Evolutionary conservation across 495 filamentous ascomycete genomes (phyloP), one percentile per base, ranked within the genome.

Genomic region (Letharia lupina): DNA sequence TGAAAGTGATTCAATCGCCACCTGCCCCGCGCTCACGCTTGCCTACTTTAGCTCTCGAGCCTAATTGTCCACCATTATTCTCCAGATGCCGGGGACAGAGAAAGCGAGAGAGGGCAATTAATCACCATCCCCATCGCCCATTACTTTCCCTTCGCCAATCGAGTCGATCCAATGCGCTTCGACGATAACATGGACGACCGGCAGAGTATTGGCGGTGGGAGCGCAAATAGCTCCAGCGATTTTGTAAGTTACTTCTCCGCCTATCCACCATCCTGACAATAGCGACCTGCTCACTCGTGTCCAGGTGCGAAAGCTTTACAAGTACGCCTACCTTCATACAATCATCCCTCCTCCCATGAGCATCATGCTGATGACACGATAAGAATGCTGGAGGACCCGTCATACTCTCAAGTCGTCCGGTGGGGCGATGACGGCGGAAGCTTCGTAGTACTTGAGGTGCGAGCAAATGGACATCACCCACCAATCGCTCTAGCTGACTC

Each of bases 271-370:
- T 52, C 23, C 60, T 56, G 44, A 62, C 70, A 63, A n/a, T 54
- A 28, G 12, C 57, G 47, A 52, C 60, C 58, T 72, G 67, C 75
- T 78, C 68, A 77, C 59, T 52, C 63, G 31, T 63, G 73, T 60
- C 54, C 75, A 98, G 94, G 94, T 98, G 73, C 91, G 93, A 81
- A 98, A 98, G 78, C 80, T 98, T 71, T 98, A 96, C 83, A 97
- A 96, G 94, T 98, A 80, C 75, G 85, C 12, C 50, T 62, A 69
- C 62, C 68, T 58, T 66, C 37, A 56, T 63, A 63, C 66, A 61
- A 54, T 20, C 15, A 16, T 37, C 37, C 48, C 56, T 47, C 60
- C 40, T 54, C 60, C 50, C 35, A 65, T 63, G n/a, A 47, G 39
- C 10, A 59, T 68, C 48, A 61, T 70, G 73, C 72, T 70, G 67